Evolutionary conservation across 1,139 yeast species (phyloP).

Genomic region (Candida mesenterica): DNA sequence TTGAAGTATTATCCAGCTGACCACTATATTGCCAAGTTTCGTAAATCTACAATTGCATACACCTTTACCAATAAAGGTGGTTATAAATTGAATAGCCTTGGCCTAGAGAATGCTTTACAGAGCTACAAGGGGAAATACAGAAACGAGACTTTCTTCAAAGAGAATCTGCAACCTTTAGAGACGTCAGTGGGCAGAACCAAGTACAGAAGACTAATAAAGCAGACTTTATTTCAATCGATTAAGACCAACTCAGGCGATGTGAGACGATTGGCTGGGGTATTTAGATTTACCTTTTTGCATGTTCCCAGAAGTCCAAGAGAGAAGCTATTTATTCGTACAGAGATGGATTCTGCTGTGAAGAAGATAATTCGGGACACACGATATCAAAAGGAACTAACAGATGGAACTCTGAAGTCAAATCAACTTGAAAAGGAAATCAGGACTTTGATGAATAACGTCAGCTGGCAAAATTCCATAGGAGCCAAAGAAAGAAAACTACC

Average conservation of each 20-base stretch:
- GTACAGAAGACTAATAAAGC: slow-evolving; percentile 28
- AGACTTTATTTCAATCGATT: slow-evolving; percentile 17
- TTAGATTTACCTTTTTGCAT: slow-evolving; percentile 12
- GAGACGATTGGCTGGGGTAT: slow-evolving; percentile 30
- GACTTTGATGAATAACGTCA: slow-evolving; percentile 40
- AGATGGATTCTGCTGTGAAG: slow-evolving; percentile 29
- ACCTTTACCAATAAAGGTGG: slow-evolving; percentile 33
- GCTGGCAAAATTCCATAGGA: slow-evolving; percentile 7
- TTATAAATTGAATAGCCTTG: slow-evolving; percentile 26
- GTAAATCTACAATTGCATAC: slow-evolving; percentile 43
- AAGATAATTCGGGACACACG: slow-evolving; percentile 24
- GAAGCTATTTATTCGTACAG: slow-evolving; percentile 23
- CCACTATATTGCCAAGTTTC: slow-evolving; percentile 26
- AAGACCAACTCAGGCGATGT: slow-evolving; percentile 9
- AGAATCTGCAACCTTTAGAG: slow-evolving; percentile 28
- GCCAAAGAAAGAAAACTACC: slow-evolving; percentile 6
- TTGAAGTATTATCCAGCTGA: slow-evolving; percentile 25
- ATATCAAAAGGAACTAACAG: slow-evolving; percentile 45
- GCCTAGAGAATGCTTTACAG: slow-evolving; percentile 21
- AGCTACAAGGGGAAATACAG: slow-evolving; percentile 30
- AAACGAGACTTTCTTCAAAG: slow-evolving; percentile 22
- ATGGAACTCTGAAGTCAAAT: slow-evolving; percentile 60
- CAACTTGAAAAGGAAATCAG: slow-evolving; percentile 58
- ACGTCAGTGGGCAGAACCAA: slow-evolving; percentile 35
- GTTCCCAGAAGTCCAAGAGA: slow-evolving; percentile 25